Conservation (phyloP, 2,329 filamentous ascomycete genomes). For the Clonostachys chloroleuca region DNA sequence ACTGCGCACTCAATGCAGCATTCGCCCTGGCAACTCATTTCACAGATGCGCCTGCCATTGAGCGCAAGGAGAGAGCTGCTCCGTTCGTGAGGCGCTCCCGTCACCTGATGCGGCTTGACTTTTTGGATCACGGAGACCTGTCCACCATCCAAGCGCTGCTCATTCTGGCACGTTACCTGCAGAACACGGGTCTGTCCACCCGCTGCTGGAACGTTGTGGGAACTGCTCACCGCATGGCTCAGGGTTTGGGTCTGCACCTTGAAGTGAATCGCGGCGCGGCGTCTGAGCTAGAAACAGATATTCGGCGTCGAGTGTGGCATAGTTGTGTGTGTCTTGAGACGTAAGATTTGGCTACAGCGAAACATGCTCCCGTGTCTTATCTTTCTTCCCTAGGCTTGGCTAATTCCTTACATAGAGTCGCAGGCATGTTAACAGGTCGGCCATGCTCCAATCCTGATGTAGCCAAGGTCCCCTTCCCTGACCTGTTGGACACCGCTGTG, state of each 20-base stretch:
- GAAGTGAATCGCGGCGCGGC: too few relatives aligned
- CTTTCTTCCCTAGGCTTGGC: too few relatives aligned
- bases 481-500: too few relatives aligned
- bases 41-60: slow-evolving; percentile 17
- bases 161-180: slow-evolving; percentile 25
- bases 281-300: too few relatives aligned
- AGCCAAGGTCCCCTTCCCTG: too few relatives aligned
- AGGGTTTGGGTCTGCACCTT: neutral
- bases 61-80: slow-evolving; percentile 9
- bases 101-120: slow-evolving; percentile 15
- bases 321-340: too few relatives aligned
- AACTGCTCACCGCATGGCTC: neutral
- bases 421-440: too few relatives aligned
- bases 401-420: too few relatives aligned
- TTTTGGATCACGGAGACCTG: slow-evolving; percentile 24
- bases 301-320: too few relatives aligned
- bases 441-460: too few relatives aligned
- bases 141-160: slow-evolving; percentile 30
- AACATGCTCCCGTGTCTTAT: too few relatives aligned
- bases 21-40: slow-evolving; percentile 33
- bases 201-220: slow-evolving; percentile 13
- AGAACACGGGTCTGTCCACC: slow-evolving; percentile 29
- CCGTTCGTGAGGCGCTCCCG: slow-evolving; percentile 23
- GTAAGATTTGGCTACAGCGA: too few relatives aligned
- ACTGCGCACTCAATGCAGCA: slow-evolving; percentile 30